Percentiles rank a stretch among this genome's conserved stretches.
Conservation (phyloP, 2,329 filamentous ascomycete genomes). For the Triangularia verruculosa region DNA sequence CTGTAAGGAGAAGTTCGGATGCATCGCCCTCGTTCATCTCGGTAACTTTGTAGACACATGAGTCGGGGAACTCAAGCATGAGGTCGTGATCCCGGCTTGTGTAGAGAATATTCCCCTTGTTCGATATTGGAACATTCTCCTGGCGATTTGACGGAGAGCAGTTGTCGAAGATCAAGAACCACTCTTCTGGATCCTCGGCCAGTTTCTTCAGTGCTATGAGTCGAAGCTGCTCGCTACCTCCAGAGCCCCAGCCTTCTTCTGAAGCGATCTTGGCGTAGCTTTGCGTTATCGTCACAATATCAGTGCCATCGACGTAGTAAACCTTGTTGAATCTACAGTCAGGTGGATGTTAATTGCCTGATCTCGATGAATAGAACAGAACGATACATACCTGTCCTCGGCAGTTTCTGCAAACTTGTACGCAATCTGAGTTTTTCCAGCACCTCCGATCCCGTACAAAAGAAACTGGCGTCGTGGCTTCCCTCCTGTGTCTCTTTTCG, state of each 20-base stretch:
- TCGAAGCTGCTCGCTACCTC: background rate
- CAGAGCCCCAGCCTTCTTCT: background rate
- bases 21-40: constrained; percentile 20
- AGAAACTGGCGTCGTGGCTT: constrained; percentile 25
- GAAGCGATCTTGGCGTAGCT: constrained; percentile 15
- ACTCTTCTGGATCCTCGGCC: constrained; percentile 22
- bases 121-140: background rate
- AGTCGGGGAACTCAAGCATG: constrained; percentile 19
- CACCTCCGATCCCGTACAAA: constrained; percentile 32
- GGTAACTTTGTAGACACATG: constrained; percentile 15
- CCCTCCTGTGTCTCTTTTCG: constrained; percentile 4
- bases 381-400: constrained; percentile 20
- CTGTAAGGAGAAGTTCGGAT: constrained; percentile 21
- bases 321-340: constrained; percentile 32
- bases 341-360: no score
- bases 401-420: constrained; percentile 27
- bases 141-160: background rate
- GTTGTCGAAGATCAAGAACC: constrained; percentile 30
- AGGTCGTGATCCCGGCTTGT: background rate
- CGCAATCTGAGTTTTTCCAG: constrained; percentile 34
- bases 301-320: constrained; percentile 32
- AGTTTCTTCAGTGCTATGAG: constrained; percentile 2
- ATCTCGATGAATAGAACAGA: no score
- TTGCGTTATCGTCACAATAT: constrained; percentile 14
- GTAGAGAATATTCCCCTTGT: background rate